Base-by-base conservation (phyloP, 2,329 filamentous ascomycete genomes). In the Teratosphaeria destructans region DNA sequence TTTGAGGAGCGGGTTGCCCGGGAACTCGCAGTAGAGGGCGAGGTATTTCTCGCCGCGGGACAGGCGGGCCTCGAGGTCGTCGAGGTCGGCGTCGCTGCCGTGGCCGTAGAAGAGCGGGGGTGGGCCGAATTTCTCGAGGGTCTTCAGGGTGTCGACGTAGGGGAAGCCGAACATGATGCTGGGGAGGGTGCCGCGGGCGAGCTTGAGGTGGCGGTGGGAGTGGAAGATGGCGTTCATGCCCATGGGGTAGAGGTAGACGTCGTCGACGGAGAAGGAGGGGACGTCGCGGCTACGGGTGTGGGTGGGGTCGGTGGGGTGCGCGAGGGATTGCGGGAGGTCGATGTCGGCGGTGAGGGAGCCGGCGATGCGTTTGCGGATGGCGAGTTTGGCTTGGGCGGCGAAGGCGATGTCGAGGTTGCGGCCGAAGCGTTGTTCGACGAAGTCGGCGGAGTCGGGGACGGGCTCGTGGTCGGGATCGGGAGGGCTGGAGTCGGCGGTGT, bases 151-250 rank as follows among this genome's bases (percentile, higher is more conserved):
- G 74, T 99, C 94, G 57, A 96, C 90, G 67, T 99, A 99, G 0
- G 94, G 91, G 67, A 99, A 99, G n/a, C 94, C 94, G 69, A 90
- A 96, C 69, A 88, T 92, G 70, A 99, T 85, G 72, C 90, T 95
- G 74, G 89, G 88, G 61, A 83, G 71, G 19, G 80, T 76, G 3
- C 85, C 85, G 43, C 86, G 83, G 0, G 84, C 80, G 57, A 79
- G 77, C 63, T 93, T 77, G 56, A 96, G 77, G 52, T 83, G 84
- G 55, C 87, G 85, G 71, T 99, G 94, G 0, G 89, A 82, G 66
- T 90, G 90, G 77, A 90, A 99, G 53, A 99, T 96, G 57, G 93
- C 85, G 69, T 90, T 96, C 92, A 99, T 99, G 43, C 94, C 94
- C 49, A 83, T 87, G 0, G 93, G 89, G 65, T 88, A 93, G 0